Evolutionary conservation across 2,329 filamentous ascomycete genomes (phyloP).

Genomic region (Pseudogymnoascus sp.): DNA sequence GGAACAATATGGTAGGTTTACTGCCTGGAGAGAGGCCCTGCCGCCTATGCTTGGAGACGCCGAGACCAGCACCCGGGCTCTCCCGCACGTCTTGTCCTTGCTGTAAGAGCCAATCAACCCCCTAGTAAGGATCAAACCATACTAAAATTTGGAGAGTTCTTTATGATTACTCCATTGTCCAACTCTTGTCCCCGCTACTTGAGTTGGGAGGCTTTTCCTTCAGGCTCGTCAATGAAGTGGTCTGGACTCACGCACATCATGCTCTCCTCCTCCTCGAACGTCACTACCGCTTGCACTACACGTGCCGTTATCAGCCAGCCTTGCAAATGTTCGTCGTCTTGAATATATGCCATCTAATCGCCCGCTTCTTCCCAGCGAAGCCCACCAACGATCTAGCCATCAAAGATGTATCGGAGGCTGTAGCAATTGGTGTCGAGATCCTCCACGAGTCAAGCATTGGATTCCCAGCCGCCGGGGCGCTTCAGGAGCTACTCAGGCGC

Average conservation of each 20-base stretch:
- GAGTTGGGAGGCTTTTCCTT: constrained; percentile 23
- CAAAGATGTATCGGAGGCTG: constrained; percentile 23
- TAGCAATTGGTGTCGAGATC: constrained; percentile 25
- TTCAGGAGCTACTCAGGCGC: constrained; percentile 27
- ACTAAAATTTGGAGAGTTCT: constrained; percentile 26
- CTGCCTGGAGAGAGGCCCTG: constrained; percentile 24
- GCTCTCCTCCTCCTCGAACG: constrained; percentile 27
- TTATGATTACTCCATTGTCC: constrained; percentile 24
- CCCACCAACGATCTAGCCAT: constrained; percentile 15
- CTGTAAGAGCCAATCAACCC: constrained; percentile 23
- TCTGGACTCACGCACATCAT: constrained; percentile 27
- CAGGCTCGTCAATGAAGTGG: constrained; percentile 20
- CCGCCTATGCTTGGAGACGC: constrained; percentile 21
- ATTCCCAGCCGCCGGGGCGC: constrained; percentile 26
- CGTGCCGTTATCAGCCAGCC: constrained; percentile 27
- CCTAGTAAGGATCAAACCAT: not conserved
- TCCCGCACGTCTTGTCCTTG: constrained; percentile 29
- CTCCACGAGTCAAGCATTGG: constrained; percentile 24
- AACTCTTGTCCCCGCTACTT: constrained; percentile 28
- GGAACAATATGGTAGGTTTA: constrained; percentile 23
- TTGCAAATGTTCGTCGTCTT: constrained; percentile 29
- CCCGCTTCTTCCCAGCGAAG: constrained; percentile 24
- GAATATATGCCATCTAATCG: constrained; percentile 26
- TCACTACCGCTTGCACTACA: constrained; percentile 25
- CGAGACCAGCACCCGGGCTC: constrained; percentile 18